Evolutionary conservation across 352 stramenopile genomes (phyloP).

Genomic region (Phytophthora hibernalis): DNA sequence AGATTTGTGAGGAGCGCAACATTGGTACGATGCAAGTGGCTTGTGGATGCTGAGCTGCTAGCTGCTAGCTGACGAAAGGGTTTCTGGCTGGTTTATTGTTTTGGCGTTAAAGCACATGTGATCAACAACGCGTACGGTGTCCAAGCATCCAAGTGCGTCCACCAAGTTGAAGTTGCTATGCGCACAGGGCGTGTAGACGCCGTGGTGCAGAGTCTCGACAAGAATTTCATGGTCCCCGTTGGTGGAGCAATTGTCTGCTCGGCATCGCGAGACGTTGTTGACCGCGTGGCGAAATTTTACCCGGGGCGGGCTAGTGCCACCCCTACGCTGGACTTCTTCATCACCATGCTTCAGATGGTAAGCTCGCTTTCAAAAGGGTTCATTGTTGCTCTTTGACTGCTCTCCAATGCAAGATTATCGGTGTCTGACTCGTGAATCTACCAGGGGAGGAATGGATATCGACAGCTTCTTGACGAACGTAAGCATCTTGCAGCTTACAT

Average conservation of each 20-base stretch:
- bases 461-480: conserved; percentile 87
- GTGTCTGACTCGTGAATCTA: conserved; percentile 5
- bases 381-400: neutral
- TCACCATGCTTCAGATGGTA: conserved; percentile 99
- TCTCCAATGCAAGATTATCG: neutral
- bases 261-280: conserved; percentile 76
- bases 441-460: conserved; percentile 86
- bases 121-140: conserved; percentile 99
- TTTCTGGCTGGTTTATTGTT: neutral
- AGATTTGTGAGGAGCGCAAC: conserved; percentile 77
- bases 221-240: conserved; percentile 99
- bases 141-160: conserved; percentile 94
- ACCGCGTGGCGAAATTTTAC: conserved; percentile 94
- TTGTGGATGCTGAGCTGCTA: neutral
- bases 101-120: conserved; percentile 82
- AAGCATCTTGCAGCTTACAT: conserved; percentile 84
- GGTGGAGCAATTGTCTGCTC: conserved; percentile 91
- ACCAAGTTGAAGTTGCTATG: conserved; percentile 92
- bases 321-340: conserved; percentile 97
- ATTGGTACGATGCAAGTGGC: conserved; percentile 53
- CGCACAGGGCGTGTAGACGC: conserved; percentile 94
- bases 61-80: conserved; percentile 10
- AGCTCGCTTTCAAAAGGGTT: neutral
- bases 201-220: conserved; percentile 98
- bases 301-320: conserved; percentile 95